phyloP scores from a whole-genome alignment of 768 basidiomycete species.

The Cystofilobasidium macerans region DNA sequence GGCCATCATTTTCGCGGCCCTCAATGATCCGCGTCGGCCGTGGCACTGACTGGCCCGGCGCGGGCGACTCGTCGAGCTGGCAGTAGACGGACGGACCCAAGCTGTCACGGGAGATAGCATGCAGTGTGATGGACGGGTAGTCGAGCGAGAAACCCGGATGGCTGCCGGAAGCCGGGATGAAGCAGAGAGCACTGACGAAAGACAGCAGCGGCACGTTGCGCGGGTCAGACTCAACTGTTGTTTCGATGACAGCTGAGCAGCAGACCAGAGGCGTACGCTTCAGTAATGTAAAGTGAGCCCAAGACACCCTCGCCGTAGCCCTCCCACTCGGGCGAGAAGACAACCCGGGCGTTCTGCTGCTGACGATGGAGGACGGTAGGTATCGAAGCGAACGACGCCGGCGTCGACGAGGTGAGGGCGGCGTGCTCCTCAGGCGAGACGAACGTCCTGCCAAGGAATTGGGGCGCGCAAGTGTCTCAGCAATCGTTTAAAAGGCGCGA shows the following conservation, averaged over 20 bases:
- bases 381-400: slow-evolving; percentile 70
- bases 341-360: slow-evolving; percentile 58
- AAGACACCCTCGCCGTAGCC: slow-evolving; percentile 49
- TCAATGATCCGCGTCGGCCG: slow-evolving; percentile 9
- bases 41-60: slow-evolving; percentile 12
- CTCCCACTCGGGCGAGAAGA: slow-evolving; percentile 57
- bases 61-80: slow-evolving; percentile 68
- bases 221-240: slow-evolving; percentile 18
- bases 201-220: slow-evolving; percentile 15
- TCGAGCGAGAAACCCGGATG: slow-evolving; percentile 63
- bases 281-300: slow-evolving; percentile 73
- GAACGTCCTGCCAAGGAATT: slow-evolving; percentile 42
- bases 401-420: slow-evolving; percentile 61
- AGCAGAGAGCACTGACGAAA: slow-evolving; percentile 55
- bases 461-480: slow-evolving; percentile 30
- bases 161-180: slow-evolving; percentile 47
- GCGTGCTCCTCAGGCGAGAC: slow-evolving; percentile 59
- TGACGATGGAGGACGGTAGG: slow-evolving; percentile 67
- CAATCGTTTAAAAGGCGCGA: no score
- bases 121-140: slow-evolving; percentile 83
- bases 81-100: slow-evolving; percentile 70
- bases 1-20: slow-evolving; percentile 22
- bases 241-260: background rate
- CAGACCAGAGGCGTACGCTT: slow-evolving; percentile 57
- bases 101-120: slow-evolving; percentile 69